Evolutionary conservation across 768 basidiomycete genomes (phyloP).

Genomic region (Boletus pseudopeckii): DNA sequence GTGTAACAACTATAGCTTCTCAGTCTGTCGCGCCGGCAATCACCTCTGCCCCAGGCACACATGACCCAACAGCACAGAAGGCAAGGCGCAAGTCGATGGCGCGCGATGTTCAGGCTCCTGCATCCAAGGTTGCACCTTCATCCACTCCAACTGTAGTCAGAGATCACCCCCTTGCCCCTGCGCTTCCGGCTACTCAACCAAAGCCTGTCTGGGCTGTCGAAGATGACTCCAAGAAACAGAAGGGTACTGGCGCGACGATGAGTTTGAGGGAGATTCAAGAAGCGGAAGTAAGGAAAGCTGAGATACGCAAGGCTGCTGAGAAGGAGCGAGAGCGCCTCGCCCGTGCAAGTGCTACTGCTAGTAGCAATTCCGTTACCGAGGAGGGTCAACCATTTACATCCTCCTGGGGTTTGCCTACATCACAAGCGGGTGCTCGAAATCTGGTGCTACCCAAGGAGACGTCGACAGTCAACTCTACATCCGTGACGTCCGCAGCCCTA

Average conservation of each 20-base stretch:
- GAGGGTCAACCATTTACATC: constrained; percentile 61
- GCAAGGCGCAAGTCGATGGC: constrained; percentile 27
- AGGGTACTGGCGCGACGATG: constrained; percentile 42
- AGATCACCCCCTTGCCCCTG: constrained; percentile 24
- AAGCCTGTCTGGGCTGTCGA: constrained; percentile 69
- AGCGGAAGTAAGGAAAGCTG: constrained; percentile 78
- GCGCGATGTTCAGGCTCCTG: constrained; percentile 23
- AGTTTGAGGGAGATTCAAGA: constrained; percentile 95
- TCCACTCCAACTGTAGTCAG: constrained; percentile 7
- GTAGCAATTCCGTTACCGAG: constrained; percentile 41
- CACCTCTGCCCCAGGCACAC: constrained; percentile 13
- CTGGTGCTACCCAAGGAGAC: constrained; percentile 42
- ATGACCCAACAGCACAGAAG: constrained; percentile 23
- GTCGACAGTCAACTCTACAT: constrained; percentile 17
- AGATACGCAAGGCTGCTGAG: constrained; percentile 71
- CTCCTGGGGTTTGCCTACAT: constrained; percentile 85
- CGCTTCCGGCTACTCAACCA: constrained; percentile 23
- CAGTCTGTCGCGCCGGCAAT: constrained; percentile 10
- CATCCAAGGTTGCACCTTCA: constrained; percentile 15
- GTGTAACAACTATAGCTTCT: neutral
- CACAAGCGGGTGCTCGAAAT: constrained; percentile 63
- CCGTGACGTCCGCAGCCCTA: constrained; percentile 37
- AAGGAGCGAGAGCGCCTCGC: constrained; percentile 64
- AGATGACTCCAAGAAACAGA: constrained; percentile 61
- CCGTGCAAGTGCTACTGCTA: constrained; percentile 40